These are phyloP conservation scores for Aristolochia contorta DNA, from an alignment of 164 flowering plant species.

Conservation along the genomic window DNA sequence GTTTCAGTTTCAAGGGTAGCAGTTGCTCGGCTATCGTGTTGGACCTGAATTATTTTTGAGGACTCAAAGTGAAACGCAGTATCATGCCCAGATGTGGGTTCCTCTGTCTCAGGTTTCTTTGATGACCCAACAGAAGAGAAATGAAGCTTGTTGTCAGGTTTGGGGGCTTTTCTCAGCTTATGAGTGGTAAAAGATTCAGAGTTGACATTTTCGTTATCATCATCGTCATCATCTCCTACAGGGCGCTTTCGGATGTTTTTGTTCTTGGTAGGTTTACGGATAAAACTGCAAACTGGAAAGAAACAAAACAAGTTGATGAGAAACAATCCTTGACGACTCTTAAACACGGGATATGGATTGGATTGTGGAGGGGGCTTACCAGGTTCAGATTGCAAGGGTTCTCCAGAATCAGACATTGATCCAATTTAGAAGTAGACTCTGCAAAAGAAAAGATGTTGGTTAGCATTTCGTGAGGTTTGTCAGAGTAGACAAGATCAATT, in stretches of 20 bases:
- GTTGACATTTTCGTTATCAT: constrained; percentile 33
- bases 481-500: too few species aligned
- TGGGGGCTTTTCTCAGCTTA: constrained; percentile 30
- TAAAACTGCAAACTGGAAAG: constrained; percentile 58
- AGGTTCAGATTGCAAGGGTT: too few species aligned
- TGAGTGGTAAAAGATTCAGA: constrained; percentile 16
- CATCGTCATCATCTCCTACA: constrained; percentile 28
- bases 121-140: constrained; percentile 45
- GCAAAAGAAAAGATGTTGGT: too few species aligned
- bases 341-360: too few species aligned
- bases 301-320: background rate
- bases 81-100: constrained; percentile 11
- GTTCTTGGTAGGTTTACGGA: constrained; percentile 58
- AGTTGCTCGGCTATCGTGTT: constrained; percentile 77
- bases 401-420: too few species aligned
- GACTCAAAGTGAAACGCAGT: constrained; percentile 68
- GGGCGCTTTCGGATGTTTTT: constrained; percentile 62
- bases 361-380: too few species aligned
- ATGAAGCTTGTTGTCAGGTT: constrained; percentile 42
- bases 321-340: too few species aligned
- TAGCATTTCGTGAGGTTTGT: too few species aligned
- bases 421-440: too few species aligned
- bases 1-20: constrained; percentile 90
- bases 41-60: constrained; percentile 76
- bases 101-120: constrained; percentile 13